Evolutionary conservation across 164 flowering plant genomes (phyloP).

Genomic region (Kalanchoe fedtschenkoi): DNA sequence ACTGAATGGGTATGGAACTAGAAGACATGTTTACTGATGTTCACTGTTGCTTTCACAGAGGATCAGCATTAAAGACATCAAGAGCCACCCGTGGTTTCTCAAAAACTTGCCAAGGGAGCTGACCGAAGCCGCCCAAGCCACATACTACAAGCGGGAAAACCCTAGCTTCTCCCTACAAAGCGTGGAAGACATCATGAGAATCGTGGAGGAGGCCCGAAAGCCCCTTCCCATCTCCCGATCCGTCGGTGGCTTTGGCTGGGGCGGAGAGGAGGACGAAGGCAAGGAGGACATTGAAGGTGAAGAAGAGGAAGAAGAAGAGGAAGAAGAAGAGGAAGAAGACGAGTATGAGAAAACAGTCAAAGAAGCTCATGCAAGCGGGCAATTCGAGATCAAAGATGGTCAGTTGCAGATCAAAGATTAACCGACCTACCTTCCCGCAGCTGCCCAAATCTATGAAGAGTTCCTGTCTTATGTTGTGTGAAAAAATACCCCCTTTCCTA

Average conservation of each 20-base stretch:
- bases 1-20: no score
- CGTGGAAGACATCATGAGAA: conserved; percentile 84
- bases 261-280: conserved; percentile 34
- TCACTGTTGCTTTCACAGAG: conserved; percentile 38
- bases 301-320: conserved; percentile 26
- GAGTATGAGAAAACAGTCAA: conserved; percentile 76
- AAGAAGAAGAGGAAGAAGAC: conserved; percentile 49
- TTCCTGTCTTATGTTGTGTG: background rate
- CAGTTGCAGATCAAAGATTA: background rate
- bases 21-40: background rate
- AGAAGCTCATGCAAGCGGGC: conserved; percentile 72
- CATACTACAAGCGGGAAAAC: conserved; percentile 55
- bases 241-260: conserved; percentile 73
- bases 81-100: conserved; percentile 88
- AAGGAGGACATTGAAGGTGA: conserved; percentile 16
- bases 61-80: conserved; percentile 65
- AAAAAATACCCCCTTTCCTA: background rate
- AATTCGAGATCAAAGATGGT: conserved; percentile 25
- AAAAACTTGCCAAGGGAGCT: conserved; percentile 91
- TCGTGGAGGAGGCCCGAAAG: conserved; percentile 72
- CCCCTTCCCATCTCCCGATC: conserved; percentile 55
- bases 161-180: conserved; percentile 66
- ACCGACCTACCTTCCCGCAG: background rate
- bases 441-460: background rate
- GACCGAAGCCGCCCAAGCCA: conserved; percentile 62